Evolutionary conservation across 73 alveolate genomes (phyloP), one percentile per base, ranked within the genome.

Genomic region (Breviolum minutum): DNA sequence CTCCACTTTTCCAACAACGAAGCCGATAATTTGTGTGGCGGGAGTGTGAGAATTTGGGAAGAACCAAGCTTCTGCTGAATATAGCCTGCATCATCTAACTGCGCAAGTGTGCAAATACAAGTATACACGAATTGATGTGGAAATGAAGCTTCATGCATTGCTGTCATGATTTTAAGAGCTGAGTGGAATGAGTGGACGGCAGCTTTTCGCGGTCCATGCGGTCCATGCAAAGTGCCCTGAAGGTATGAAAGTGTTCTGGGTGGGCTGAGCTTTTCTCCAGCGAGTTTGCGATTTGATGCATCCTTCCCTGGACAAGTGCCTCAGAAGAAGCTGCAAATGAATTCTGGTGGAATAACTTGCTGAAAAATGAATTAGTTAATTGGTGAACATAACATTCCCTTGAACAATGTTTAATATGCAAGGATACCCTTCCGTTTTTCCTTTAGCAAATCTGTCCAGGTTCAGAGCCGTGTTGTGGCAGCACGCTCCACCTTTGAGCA

Each of bases 211-310:
- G 54, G 54, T 40, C 54, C 74, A 30, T 6, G 32, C 3, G 3
- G 54, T 40, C 54, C 54, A 40, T 40, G 54, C 54, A 40, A 8
- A 13, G 64, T 29, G 61, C 60, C 19, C n/a, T 73, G 91, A 64
- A 92, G 99, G 94, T 94, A 94, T 24, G 99, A 94, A 76, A 94
- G 99, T 54, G 99, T 94, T 10, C 94, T 79, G 99, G 99, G 99
- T n/a, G 86, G 99, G 19, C 94, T 94, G 30, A 81, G 94, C 62
- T 94, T 94, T 82, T 94, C 94, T 63, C 99, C 99, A 7, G 94
- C 86, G 24, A 94, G 94, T 74, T 26, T 94, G 71, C 94, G 99
- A 26, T 94, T 80, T 66, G 99, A 94, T 63, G 99, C 99, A 20
- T 94, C 94, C 29, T 94, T 92, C 66, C 98, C 98, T 63, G 98